Conservation (phyloP, 305 asterid genomes). For the Fraxinus velutina region DNA sequence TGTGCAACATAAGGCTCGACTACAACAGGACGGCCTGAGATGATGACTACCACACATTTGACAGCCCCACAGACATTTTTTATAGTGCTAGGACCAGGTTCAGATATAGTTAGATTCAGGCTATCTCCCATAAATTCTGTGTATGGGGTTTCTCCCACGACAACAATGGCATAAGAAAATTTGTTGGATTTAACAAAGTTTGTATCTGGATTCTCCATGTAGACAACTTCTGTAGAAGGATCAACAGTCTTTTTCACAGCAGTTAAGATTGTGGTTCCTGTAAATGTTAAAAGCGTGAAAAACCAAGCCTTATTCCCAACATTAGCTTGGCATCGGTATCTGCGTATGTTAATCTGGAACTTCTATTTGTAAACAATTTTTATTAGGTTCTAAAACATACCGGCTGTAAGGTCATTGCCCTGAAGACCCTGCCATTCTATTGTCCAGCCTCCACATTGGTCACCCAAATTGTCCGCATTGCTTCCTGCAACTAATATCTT, state of each 20-base stretch:
- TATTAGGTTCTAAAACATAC: slow-evolving; percentile 25
- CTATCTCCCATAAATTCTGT: slow-evolving; percentile 52
- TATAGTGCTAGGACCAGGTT: slow-evolving; percentile 47
- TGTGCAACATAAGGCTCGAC: slow-evolving; percentile 40
- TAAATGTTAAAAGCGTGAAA: slow-evolving; percentile 4
- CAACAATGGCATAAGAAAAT: slow-evolving; percentile 49
- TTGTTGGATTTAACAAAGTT: slow-evolving; percentile 31
- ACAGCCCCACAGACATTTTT: slow-evolving; percentile 39
- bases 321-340: not conserved
- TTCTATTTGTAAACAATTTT: not conserved
- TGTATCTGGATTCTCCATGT: slow-evolving; percentile 35
- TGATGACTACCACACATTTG: slow-evolving; percentile 44
- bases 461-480: slow-evolving; percentile 55
- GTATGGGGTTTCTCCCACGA: slow-evolving; percentile 52
- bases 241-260: slow-evolving; percentile 48
- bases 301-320: not conserved
- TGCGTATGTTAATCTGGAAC: not conserved
- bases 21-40: slow-evolving; percentile 56
- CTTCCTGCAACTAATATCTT: slow-evolving; percentile 54
- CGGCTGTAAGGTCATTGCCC: slow-evolving; percentile 47
- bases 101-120: slow-evolving; percentile 35
- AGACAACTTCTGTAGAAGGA: slow-evolving; percentile 45
- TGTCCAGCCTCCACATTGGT: slow-evolving; percentile 65
- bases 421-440: slow-evolving; percentile 56
- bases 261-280: slow-evolving; percentile 51